Evolutionary conservation across 805 yeast species (phyloP).

Genomic region (Kodamaea kaohsiungensis): DNA sequence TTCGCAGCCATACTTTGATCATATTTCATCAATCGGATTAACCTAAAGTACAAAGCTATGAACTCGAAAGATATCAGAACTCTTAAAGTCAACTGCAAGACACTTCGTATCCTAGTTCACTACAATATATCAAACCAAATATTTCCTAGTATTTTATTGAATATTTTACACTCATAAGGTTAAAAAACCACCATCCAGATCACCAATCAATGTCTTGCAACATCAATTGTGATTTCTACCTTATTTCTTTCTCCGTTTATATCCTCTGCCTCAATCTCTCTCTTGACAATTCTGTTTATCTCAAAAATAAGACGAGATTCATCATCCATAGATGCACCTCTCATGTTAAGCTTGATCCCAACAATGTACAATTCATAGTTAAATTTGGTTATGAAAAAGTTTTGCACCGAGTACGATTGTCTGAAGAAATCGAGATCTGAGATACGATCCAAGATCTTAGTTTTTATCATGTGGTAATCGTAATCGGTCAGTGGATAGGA

Average conservation of each 20-base stretch:
- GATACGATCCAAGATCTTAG: conserved; percentile 47
- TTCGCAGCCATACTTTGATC: too few relatives aligned
- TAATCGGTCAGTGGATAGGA: conserved; percentile 51
- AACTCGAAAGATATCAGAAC: too few relatives aligned
- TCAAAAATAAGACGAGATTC: conserved; percentile 58
- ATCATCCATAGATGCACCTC: conserved; percentile 73
- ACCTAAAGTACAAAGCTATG: too few relatives aligned
- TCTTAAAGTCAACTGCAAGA: too few relatives aligned
- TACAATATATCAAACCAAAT: too few relatives aligned
- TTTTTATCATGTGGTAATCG: conserved; percentile 36
- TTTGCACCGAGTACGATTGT: conserved; percentile 47
- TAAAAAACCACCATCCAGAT: too few relatives aligned
- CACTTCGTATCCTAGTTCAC: too few relatives aligned
- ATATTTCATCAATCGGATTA: too few relatives aligned
- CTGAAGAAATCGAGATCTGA: conserved; percentile 52
- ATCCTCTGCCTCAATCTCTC: conserved; percentile 29
- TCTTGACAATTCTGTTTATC: conserved; percentile 42
- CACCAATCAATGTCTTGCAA: conserved; percentile 23
- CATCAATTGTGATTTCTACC: conserved; percentile 44
- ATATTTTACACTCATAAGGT: too few relatives aligned
- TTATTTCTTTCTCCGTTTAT: conserved; percentile 16
- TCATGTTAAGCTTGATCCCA: conserved; percentile 55
- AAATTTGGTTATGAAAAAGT: conserved; percentile 58
- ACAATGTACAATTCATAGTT: conserved; percentile 62
- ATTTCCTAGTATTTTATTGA: neutral